Base-by-base conservation (phyloP, 306 rosid species). In the Pueraria montana region DNA sequence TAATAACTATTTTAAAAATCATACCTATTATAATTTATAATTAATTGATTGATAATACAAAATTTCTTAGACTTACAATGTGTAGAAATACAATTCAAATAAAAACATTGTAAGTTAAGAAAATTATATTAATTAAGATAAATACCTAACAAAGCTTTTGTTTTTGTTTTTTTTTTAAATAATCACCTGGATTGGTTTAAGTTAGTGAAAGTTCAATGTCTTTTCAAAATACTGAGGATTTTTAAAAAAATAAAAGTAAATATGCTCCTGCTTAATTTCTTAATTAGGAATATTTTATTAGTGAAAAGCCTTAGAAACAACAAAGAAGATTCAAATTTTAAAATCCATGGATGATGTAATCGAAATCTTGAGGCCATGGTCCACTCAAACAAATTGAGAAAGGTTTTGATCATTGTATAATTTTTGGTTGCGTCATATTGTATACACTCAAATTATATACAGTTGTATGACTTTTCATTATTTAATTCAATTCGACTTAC, bases 331-430 rank as follows among this genome's bases (percentile, higher is more conserved):
- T n/a, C 21, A 36, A 66, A 66, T 3, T 66, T 66, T 3, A 17
- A 66, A 66, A 34, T 66, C 72, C 26, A n/a, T 38, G 2, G 50
- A 66, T 18, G 49, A 66, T 66, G 72, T 18, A 66, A 38, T 66
- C 72, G 18, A 66, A 66, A 38, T 66, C 72, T 38, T 18, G 49
- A 66, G 72, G 50, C 4, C 50, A 18, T 38, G 72, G 30, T 66
- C 72, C 72, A 66, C 50, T 38, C 30, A 11, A 55, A 36, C 72
- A 17, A 66, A n/a, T 66, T 18, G 72, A 27, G 49, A 66, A 66
- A 66, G 49, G 26, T 20, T 66, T 61, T 61, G 67, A 59, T 59
- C 36, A 3, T 59, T 59, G 43, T 64, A 64, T 16, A 2, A 16
- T 0, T 8, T 34, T 34, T 65, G 7, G 27, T 66, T 36, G 72